Evolutionary conservation across 2,329 filamentous ascomycete species (phyloP).

Genomic region (Calonectria pseudoreteaudii): DNA sequence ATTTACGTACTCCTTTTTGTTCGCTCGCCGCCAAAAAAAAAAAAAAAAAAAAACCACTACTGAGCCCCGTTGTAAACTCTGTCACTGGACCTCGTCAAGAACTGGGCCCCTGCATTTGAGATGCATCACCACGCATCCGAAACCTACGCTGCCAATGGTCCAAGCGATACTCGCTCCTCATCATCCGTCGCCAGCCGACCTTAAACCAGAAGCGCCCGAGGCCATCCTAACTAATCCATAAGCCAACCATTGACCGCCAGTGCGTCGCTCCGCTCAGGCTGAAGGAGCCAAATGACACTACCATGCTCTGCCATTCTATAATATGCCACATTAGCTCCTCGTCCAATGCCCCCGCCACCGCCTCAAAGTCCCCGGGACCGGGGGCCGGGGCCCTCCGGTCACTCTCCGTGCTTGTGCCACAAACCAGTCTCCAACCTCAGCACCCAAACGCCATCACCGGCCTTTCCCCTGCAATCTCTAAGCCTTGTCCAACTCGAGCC

Average conservation of each 20-base stretch:
- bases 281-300: background rate
- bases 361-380: conserved; percentile 25
- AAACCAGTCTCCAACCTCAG: conserved; percentile 28
- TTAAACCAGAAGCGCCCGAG: background rate
- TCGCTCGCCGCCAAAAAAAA: background rate
- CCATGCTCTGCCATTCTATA: conserved; percentile 8
- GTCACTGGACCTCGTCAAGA: background rate
- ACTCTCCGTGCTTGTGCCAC: conserved; percentile 24
- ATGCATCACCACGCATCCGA: background rate
- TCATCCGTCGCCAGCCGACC: background rate
- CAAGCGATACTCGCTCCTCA: conserved; percentile 2
- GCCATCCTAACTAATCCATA: background rate
- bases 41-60: background rate
- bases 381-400: conserved; percentile 41
- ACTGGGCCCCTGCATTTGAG: background rate
- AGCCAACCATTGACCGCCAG: conserved; percentile 19
- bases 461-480: conserved; percentile 28
- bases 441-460: conserved; percentile 30
- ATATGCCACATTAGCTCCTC: conserved; percentile 11
- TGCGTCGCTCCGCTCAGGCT: conserved; percentile 11
- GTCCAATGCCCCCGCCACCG: conserved; percentile 13
- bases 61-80: conserved; percentile 6
- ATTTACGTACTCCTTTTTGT: background rate
- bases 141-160: conserved; percentile 4
- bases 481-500: conserved; percentile 29